Base-by-base conservation (phyloP, 495 filamentous ascomycete species). In the Talaromyces nanjingensis region DNA sequence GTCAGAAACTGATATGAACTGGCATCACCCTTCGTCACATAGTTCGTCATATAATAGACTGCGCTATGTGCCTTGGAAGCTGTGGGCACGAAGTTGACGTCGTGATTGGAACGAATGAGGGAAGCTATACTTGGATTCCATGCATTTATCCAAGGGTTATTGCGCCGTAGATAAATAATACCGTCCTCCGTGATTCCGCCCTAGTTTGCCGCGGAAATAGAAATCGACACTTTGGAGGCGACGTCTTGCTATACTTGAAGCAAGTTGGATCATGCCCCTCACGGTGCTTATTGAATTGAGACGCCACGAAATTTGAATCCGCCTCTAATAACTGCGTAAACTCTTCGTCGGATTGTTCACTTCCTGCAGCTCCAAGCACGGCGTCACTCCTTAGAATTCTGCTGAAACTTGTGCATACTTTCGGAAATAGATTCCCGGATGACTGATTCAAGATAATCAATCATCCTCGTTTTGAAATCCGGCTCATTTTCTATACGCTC, bases 21-120 rank as follows among this genome's bases (percentile, higher is more conserved):
- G 22, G 64, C 45, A 27, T 69, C 65, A 56, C 65, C 63, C 47
- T 67, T 67, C 2, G 67, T 67, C 1, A 59, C 63, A 33, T 70
- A 68, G 47, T 70, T 70, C 4, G 68, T 70, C 7, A 70, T 63
- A 37, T 70, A 70, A 53, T 70, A 70, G 3, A 70, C 33, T 63
- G 47, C 7, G 63, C 62, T 42, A 65, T 49, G 4, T 66, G n/a
- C 53, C 37, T 70, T 70, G 1, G 57, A 62, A 4, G 58, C 57
- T 4, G 60, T 68, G 7, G 64, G 55, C 31, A 64, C 64, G 62
- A 66, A 68, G 59, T 69, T 69, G n/a, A n/a, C n/a, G n/a, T n/a
- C n/a, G n/a, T n/a, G n/a, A n/a, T n/a, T n/a, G n/a, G n/a, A 62
- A 69, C 64, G 53, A 57, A 69, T n/a, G 67, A 66, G 24, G 65